Conservation (phyloP, 768 basidiomycete genomes). For the Trametes meyenii region DNA sequence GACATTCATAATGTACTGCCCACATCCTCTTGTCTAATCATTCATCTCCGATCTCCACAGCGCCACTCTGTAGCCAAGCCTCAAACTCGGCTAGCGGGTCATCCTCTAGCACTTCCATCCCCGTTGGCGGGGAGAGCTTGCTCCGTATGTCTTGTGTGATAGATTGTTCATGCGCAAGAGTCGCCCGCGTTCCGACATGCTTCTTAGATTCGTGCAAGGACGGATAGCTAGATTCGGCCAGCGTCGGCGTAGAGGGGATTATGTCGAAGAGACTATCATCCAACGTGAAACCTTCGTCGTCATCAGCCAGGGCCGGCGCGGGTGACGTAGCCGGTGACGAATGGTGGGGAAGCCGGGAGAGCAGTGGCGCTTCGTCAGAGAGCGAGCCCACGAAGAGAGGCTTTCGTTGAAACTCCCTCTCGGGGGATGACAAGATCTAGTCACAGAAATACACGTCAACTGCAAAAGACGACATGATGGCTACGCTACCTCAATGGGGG, state of each 20-base stretch:
- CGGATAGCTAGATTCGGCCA: not conserved
- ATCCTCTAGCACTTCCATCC: conserved; percentile 20
- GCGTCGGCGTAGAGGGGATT: conserved; percentile 10
- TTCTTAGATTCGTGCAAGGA: too few species aligned
- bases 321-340: conserved; percentile 13
- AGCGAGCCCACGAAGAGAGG: not conserved
- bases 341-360: not conserved
- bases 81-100: conserved; percentile 69
- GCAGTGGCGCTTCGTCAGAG: not conserved
- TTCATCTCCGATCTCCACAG: conserved; percentile 49
- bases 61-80: conserved; percentile 67
- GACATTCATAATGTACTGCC: conserved; percentile 9
- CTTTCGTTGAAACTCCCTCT: not conserved
- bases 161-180: not conserved
- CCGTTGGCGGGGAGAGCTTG: not conserved
- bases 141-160: not conserved
- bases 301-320: conserved; percentile 4
- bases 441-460: not conserved
- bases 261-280: conserved; percentile 39
- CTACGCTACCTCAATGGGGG: conserved; percentile 4
- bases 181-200: too few species aligned
- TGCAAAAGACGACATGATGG: not conserved
- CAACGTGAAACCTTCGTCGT: conserved; percentile 37
- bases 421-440: conserved; percentile 2
- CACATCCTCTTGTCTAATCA: not conserved